Percentiles rank a stretch among this genome's conserved stretches.
These are phyloP conservation scores for Hylodesmum podocarpum DNA, from an alignment of 306 rosid species.

Conservation along the genomic window DNA sequence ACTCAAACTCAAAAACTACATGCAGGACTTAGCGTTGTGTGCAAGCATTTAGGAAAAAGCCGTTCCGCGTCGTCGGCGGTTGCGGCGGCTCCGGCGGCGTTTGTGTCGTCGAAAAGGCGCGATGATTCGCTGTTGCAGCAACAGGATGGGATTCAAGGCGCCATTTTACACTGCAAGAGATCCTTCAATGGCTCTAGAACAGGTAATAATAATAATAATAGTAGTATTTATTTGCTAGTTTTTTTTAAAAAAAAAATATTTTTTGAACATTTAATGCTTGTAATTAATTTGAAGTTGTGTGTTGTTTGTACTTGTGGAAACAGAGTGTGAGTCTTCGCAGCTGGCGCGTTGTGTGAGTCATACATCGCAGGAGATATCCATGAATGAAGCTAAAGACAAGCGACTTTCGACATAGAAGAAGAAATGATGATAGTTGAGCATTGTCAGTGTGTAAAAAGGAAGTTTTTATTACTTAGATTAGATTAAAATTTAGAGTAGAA, in stretches of 20 bases:
- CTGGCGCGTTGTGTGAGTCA: constrained; percentile 61
- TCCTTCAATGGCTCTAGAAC: constrained; percentile 78
- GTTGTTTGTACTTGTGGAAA: background rate
- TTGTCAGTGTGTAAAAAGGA: constrained; percentile 41
- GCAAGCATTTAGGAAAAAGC: constrained; percentile 94
- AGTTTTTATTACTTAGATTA: background rate
- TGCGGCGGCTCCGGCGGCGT: constrained; percentile 59
- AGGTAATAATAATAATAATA: too few species aligned
- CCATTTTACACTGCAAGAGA: constrained; percentile 93
- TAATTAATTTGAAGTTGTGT: background rate
- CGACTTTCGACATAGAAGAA: background rate
- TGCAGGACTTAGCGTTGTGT: constrained; percentile 72
- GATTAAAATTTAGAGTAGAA: constrained; percentile 12
- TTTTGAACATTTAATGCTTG: background rate
- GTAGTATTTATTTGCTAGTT: background rate
- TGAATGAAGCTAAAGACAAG: constrained; percentile 37
- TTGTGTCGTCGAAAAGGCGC: constrained; percentile 51
- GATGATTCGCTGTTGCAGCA: constrained; percentile 94
- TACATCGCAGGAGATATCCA: constrained; percentile 51
- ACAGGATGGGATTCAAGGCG: constrained; percentile 96
- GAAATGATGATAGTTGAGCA: too few species aligned
- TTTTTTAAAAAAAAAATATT: too few species aligned
- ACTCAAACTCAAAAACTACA: constrained; percentile 44
- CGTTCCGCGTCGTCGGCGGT: constrained; percentile 92
- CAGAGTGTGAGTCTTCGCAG: constrained; percentile 62